phyloP scores from a whole-genome alignment of 2,329 filamentous ascomycete genomes.

The Escovopsis weberi region DNA sequence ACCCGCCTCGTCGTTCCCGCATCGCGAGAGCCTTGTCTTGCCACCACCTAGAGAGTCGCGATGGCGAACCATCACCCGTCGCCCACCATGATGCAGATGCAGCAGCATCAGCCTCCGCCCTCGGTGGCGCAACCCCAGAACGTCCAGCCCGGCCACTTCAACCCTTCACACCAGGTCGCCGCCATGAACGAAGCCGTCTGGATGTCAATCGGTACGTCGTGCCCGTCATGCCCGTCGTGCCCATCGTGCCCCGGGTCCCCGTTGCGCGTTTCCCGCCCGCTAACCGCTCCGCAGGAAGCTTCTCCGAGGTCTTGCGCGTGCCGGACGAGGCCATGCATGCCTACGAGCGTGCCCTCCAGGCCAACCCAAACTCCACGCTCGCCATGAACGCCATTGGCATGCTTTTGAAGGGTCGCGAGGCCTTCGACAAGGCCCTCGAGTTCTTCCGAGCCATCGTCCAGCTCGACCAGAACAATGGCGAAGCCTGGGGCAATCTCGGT shows the following conservation, averaged over 20 bases:
- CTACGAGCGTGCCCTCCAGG: constrained; percentile 78
- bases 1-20: constrained; percentile 3
- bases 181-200: constrained; percentile 77
- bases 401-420: constrained; percentile 81
- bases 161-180: constrained; percentile 59
- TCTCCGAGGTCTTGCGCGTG: constrained; percentile 78
- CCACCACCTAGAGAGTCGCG: constrained; percentile 11
- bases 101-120: constrained; percentile 39
- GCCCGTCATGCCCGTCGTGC: constrained; percentile 2
- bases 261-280: not conserved
- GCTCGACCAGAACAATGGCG: constrained; percentile 76
- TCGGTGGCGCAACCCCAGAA: constrained; percentile 42
- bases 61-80: constrained; percentile 75
- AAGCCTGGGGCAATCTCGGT: constrained; percentile 94
- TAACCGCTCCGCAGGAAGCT: constrained; percentile 45
- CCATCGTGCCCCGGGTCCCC: not conserved
- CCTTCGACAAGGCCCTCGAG: constrained; percentile 87
- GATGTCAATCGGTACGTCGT: constrained; percentile 72
- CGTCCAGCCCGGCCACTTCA: constrained; percentile 41
- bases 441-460: constrained; percentile 85
- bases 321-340: constrained; percentile 78
- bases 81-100: constrained; percentile 61
- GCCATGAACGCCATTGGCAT: constrained; percentile 92
- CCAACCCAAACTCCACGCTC: constrained; percentile 75
- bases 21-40: constrained; percentile 5